phyloP scores from a whole-genome alignment of 2,329 filamentous ascomycete species.

The Emergomyces africanus region DNA sequence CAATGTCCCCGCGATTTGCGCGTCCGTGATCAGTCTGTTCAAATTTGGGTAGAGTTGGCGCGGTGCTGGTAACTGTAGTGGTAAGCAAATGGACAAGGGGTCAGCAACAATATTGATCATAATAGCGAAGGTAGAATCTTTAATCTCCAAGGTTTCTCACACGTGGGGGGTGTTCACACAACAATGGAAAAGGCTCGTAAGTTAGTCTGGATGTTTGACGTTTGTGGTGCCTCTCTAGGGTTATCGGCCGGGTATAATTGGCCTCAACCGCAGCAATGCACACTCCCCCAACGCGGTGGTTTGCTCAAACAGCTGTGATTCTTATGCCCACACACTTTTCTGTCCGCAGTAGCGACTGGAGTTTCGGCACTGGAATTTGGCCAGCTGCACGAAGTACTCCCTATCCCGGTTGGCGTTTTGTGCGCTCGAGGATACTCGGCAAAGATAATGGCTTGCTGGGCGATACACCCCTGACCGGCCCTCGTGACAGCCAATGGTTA shows the following conservation, averaged over 20 bases:
- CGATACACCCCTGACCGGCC: too few species aligned
- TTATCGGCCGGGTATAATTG: background rate
- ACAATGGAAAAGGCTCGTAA: constrained; percentile 1
- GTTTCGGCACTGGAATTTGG: background rate
- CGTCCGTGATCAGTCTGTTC: background rate
- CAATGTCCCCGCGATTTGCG: background rate
- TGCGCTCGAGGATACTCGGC: background rate
- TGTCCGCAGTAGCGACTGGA: background rate
- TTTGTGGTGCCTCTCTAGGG: background rate
- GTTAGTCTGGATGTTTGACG: background rate
- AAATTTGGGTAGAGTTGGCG: background rate
- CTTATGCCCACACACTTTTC: background rate
- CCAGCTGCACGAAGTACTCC: too few species aligned
- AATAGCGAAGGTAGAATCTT: background rate
- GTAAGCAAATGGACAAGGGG: background rate
- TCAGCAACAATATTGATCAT: background rate
- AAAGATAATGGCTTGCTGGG: background rate
- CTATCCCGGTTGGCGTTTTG: background rate
- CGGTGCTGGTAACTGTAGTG: background rate
- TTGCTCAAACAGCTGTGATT: background rate
- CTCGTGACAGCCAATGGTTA: background rate
- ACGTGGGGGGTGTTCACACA: constrained; percentile 4
- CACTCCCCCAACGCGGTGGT: constrained; percentile 1
- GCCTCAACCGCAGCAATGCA: background rate
- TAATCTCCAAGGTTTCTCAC: background rate